Percentiles rank a stretch among this genome's conserved stretches.
Conservation (phyloP, 2,329 filamentous ascomycete genomes). For the Pseudocercospora cruenta region DNA sequence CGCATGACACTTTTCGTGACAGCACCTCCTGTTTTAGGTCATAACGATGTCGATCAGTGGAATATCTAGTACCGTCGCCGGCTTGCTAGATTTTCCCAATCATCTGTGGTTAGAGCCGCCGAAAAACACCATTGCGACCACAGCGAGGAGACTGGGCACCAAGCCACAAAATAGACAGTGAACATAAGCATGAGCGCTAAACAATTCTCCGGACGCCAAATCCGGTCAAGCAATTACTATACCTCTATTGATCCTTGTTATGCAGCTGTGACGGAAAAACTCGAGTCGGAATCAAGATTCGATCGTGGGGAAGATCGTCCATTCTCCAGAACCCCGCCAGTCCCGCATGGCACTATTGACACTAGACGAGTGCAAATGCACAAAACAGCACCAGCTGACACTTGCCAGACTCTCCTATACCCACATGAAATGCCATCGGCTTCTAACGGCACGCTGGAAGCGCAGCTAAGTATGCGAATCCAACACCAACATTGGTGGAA, state of each 20-base stretch:
- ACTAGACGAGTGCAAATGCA: not conserved
- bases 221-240: not conserved
- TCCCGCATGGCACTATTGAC: not conserved
- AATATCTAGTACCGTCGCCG: not conserved
- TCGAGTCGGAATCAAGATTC: not conserved
- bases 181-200: not conserved
- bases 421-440: not conserved
- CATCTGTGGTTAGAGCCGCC: not conserved
- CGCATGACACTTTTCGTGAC: not conserved
- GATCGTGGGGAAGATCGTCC: not conserved
- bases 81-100: not conserved
- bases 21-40: not conserved
- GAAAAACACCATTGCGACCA: not conserved
- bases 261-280: not conserved
- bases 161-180: slow-evolving; percentile 3
- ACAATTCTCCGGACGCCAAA: not conserved
- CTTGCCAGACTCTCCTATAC: not conserved
- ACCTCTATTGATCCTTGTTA: not conserved
- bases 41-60: not conserved
- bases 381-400: not conserved
- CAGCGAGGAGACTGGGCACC: not conserved
- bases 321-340: not conserved
- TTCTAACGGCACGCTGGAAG: not conserved
- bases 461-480: not conserved
- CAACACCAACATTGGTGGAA: not conserved